A percentile compares a stretch with the other conserved stretches of the same genome.
These are phyloP conservation scores for Phalaenopsis equestris DNA, from an alignment of 106 monocot species.

Conservation along the genomic window DNA sequence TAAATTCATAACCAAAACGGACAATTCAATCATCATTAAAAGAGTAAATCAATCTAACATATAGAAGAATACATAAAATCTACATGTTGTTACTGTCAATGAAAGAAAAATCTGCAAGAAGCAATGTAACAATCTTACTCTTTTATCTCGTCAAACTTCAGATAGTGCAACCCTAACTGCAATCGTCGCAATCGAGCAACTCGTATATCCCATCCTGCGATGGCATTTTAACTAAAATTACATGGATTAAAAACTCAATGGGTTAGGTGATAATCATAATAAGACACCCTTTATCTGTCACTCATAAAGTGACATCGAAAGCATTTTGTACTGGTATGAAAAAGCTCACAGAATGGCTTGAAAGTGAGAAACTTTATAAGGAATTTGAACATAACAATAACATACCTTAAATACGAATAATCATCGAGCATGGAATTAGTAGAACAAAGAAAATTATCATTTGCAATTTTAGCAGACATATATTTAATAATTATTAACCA, in stretches of 20 bases:
- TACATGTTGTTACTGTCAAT: neutral
- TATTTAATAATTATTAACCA: neutral
- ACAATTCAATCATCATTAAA: neutral
- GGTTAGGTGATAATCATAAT: constrained; percentile 1
- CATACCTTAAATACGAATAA: neutral
- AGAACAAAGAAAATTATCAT: neutral
- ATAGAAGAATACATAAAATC: neutral
- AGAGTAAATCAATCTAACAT: neutral
- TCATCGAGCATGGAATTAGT: neutral
- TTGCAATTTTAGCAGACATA: neutral
- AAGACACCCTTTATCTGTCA: neutral
- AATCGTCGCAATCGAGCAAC: constrained; percentile 62
- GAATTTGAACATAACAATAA: neutral
- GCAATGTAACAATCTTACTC: constrained; percentile 39
- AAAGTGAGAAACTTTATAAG: neutral
- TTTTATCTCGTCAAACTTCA: constrained; percentile 67
- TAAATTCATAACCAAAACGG: neutral
- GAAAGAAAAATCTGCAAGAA: neutral
- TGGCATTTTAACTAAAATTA: constrained; percentile 6
- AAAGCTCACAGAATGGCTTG: neutral
- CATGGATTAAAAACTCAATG: neutral
- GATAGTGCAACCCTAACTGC: constrained; percentile 71
- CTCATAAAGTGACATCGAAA: neutral
- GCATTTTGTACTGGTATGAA: neutral
- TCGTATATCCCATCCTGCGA: constrained; percentile 77